Evolutionary conservation across 148 eudicot species (phyloP), one percentile per base, ranked within the genome.

Genomic region (Chenopodium quinoa): DNA sequence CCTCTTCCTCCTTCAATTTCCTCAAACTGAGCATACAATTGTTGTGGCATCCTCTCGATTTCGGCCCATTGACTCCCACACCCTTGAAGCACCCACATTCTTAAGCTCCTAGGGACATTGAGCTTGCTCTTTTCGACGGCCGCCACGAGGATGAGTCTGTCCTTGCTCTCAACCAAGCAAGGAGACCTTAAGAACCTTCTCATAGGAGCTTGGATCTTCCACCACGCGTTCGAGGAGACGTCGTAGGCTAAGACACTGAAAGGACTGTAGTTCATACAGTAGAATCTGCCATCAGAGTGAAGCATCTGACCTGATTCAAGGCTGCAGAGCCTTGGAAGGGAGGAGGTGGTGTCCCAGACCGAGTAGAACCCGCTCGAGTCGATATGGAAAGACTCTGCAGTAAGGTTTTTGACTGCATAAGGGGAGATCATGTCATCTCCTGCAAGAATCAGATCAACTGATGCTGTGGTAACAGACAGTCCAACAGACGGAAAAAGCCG

Each of bases 371-470:
- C 99, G 0, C 88, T 82, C 4, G 83, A 83, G 75, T 96, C 94
- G 3, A 94, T 84, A 47, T 91, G 97, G 68, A 96, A 94, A 82
- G 89, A 87, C 78, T 96, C 99, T 1, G 94, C 86, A 2, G 93
- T 88, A 2, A 96, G 82, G 77, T 96, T 96, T 77, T 96, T 96
- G 68, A 96, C 99, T 0, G 99, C 99, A 37, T 92, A 96, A 0
- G 94, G 99, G n/a, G 99, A 96, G 79, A 96, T 89, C 72, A 93
- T 60, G 84, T 96, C 99, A 27, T 96, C 99, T n/a, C 99, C 99
- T 0, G 95, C 97, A 1, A 96, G 83, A 22, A 88, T 86, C 0
- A 96, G 46, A 85, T 91, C 93, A 0, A 93, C 85, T 6, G 94
- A 88, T 0, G 91, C 74, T 75, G 81, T 69, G 0, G 93, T 89